These are phyloP conservation scores for Tetrastigma voinierianum DNA, from an alignment of 164 flowering plant species.

Conservation along the genomic window DNA sequence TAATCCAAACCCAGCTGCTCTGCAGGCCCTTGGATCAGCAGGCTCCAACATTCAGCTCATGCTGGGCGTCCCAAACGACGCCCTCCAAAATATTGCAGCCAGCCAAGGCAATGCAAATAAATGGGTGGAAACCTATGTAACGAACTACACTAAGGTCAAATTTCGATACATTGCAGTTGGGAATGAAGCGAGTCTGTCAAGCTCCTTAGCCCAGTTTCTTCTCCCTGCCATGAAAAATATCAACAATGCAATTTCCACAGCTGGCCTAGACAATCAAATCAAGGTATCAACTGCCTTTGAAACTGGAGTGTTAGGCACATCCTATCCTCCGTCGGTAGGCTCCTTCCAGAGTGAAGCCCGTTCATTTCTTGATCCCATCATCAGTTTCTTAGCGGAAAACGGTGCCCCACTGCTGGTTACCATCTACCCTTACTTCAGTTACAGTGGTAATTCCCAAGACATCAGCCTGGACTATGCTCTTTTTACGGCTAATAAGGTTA, in stretches of 20 bases:
- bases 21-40: slow-evolving; percentile 23
- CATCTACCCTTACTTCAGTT: slow-evolving; percentile 29
- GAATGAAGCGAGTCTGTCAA: slow-evolving; percentile 18
- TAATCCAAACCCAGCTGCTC: slow-evolving; percentile 15
- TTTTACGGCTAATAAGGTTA: background rate
- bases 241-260: slow-evolving; percentile 21
- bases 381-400: slow-evolving; percentile 7
- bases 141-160: slow-evolving; percentile 12
- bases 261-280: slow-evolving; percentile 24
- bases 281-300: slow-evolving; percentile 32
- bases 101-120: slow-evolving; percentile 10
- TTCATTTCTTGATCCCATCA: slow-evolving; percentile 7
- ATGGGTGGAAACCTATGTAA: slow-evolving; percentile 24
- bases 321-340: slow-evolving; percentile 38
- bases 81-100: slow-evolving; percentile 11
- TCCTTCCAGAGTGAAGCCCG: slow-evolving; percentile 2
- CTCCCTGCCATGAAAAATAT: slow-evolving; percentile 41
- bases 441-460: background rate
- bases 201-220: slow-evolving; percentile 13
- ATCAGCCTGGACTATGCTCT: slow-evolving; percentile 11
- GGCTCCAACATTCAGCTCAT: slow-evolving; percentile 24
- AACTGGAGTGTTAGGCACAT: slow-evolving; percentile 1
- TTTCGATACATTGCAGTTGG: slow-evolving; percentile 27
- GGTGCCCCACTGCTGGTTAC: slow-evolving; percentile 28
- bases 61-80: slow-evolving; percentile 15